Percentiles rank a stretch among this genome's conserved stretches.
Conservation (phyloP, 1,284 basidiomycete species). For the Inonotus obliquus region DNA sequence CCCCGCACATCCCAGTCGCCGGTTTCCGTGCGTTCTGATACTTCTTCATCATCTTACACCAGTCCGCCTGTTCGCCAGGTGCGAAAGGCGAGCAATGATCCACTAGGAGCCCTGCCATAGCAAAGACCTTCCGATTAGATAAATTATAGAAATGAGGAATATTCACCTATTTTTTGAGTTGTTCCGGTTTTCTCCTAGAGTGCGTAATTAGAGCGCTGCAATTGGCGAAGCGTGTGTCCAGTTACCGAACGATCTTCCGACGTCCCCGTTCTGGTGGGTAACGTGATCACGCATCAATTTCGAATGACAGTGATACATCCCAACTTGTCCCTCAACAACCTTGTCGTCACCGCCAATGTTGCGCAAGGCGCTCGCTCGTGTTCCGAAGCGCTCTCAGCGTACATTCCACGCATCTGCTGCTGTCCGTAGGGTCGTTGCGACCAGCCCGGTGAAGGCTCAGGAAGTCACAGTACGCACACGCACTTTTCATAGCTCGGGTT, state of each 20-base stretch:
- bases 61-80: slow-evolving; percentile 5
- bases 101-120: slow-evolving; percentile 17
- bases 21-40: not conserved
- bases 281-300: not conserved
- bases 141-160: not conserved
- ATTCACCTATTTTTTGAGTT: not conserved
- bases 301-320: not conserved
- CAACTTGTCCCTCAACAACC: slow-evolving; percentile 1
- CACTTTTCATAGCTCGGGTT: slow-evolving; percentile 7
- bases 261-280: not conserved
- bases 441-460: slow-evolving; percentile 78
- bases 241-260: not conserved
- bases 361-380: slow-evolving; percentile 34
- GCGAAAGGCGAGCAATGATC: slow-evolving; percentile 17
- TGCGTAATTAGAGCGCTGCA: not conserved
- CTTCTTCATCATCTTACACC: not conserved
- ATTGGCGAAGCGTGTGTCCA: not conserved
- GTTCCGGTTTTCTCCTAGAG: slow-evolving; percentile 2
- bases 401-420: slow-evolving; percentile 60
- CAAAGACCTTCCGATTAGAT: not conserved
- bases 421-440: slow-evolving; percentile 61
- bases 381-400: slow-evolving; percentile 44
- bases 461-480: slow-evolving; percentile 61
- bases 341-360: slow-evolving; percentile 26
- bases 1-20: slow-evolving; percentile 11